A percentile compares a stretch with the other conserved stretches of the same genome.
Evolutionary conservation across 2,329 filamentous ascomycete species (phyloP).

Genomic region (Nectriaceae sp.): DNA sequence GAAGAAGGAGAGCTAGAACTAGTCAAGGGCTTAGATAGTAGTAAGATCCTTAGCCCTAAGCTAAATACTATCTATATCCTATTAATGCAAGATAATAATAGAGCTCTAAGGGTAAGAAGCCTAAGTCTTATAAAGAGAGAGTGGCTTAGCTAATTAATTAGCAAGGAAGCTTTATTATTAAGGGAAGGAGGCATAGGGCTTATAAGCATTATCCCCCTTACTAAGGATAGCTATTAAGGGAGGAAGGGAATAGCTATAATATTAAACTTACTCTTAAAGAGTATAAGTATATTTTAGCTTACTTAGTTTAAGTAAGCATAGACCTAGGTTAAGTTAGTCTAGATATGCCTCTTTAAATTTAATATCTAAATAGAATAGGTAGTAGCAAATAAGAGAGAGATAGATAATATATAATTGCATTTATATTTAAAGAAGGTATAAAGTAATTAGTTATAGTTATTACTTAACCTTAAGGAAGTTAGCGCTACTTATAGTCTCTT

Average conservation of each 20-base stretch:
- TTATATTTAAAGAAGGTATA: not conserved
- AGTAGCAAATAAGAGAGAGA: not conserved
- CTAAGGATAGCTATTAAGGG: not conserved
- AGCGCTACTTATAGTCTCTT: too few relatives aligned
- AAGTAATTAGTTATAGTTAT: not conserved
- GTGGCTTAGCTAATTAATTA: slow-evolving; percentile 1
- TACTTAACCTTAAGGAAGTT: too few relatives aligned
- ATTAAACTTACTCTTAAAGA: slow-evolving; percentile 1
- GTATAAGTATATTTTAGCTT: not conserved
- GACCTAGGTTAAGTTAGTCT: not conserved
- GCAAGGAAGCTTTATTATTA: slow-evolving; percentile 7
- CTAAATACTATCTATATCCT: slow-evolving; percentile 13
- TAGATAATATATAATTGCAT: not conserved
- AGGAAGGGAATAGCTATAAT: not conserved
- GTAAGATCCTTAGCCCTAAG: slow-evolving; percentile 1
- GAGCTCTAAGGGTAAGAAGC: not conserved
- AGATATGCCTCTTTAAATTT: too few relatives aligned
- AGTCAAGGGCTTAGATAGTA: not conserved
- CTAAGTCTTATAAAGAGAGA: slow-evolving; percentile 8
- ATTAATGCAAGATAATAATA: slow-evolving; percentile 2
- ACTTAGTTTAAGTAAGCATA: not conserved
- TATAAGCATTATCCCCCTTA: not conserved
- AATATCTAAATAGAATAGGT: too few relatives aligned
- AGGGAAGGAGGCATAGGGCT: slow-evolving; percentile 2
- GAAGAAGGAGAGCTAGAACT: slow-evolving; percentile 1